phyloP scores from a whole-genome alignment of 192 early-diverging fungal species.

The Backusella macrospora region DNA sequence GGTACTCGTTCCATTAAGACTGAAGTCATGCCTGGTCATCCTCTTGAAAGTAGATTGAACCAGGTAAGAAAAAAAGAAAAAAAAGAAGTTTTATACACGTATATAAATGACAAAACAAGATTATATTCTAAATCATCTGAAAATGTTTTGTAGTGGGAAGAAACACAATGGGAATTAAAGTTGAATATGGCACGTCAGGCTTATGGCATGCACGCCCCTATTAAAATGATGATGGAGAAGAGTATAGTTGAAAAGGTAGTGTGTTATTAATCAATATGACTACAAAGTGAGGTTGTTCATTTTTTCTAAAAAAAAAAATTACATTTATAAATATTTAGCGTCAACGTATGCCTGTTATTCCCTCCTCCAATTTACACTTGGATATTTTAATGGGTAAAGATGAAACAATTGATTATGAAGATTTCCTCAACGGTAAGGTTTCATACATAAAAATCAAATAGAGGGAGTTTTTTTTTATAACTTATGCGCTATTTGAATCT shows the following conservation, averaged over 20 bases:
- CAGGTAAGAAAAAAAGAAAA: constrained; percentile 48
- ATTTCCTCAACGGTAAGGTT: constrained; percentile 78
- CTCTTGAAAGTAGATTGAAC: constrained; percentile 75
- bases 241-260: constrained; percentile 61
- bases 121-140: background rate
- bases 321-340: constrained; percentile 24
- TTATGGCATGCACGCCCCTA: constrained; percentile 90
- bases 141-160: constrained; percentile 69
- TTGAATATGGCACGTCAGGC: constrained; percentile 77
- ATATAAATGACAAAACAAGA: background rate
- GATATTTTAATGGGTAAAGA: constrained; percentile 92
- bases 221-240: constrained; percentile 92
- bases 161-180: constrained; percentile 81
- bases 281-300: background rate
- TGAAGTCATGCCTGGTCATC: constrained; percentile 71
- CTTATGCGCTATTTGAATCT: too few species aligned
- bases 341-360: constrained; percentile 57
- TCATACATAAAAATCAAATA: background rate
- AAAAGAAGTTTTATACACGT: background rate
- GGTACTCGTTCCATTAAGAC: constrained; percentile 66
- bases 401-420: constrained; percentile 87
- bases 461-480: background rate
- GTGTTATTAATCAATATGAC: background rate
- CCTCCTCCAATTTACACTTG: constrained; percentile 61
- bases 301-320: background rate